phyloP scores from a whole-genome alignment of 1,139 yeast species.

The Yamadazyma taylorii region DNA sequence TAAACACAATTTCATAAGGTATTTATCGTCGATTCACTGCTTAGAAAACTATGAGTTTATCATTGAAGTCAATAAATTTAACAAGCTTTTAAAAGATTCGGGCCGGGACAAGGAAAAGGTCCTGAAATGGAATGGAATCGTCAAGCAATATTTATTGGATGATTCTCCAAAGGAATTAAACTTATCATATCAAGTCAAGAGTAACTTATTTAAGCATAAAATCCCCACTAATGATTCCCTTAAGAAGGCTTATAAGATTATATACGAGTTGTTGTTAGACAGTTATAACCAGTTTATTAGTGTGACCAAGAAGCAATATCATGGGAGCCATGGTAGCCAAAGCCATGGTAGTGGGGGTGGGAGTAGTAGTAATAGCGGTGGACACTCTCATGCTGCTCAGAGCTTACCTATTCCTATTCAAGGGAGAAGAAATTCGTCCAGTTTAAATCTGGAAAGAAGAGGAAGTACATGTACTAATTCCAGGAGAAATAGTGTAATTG shows the following conservation, averaged over 20 bases:
- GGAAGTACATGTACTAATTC: conserved; percentile 4
- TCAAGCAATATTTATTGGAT: conserved; percentile 24
- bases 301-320: conserved; percentile 18
- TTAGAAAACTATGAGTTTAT: conserved; percentile 39
- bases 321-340: too few relatives aligned
- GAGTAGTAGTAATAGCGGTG: conserved; percentile 8
- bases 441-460: conserved; percentile 6
- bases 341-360: too few relatives aligned
- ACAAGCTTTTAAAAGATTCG: conserved; percentile 14
- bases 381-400: conserved; percentile 6
- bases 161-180: conserved; percentile 37
- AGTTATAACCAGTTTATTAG: conserved; percentile 35
- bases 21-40: conserved; percentile 32
- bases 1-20: conserved; percentile 25
- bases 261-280: conserved; percentile 34
- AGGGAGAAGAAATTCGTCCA: conserved; percentile 6
- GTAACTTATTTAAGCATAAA: conserved; percentile 13
- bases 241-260: conserved; percentile 23
- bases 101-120: conserved; percentile 13
- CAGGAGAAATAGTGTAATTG: conserved; percentile 10
- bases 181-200: conserved; percentile 26
- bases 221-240: conserved; percentile 18
- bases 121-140: conserved; percentile 27
- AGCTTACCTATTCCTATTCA: conserved; percentile 9
- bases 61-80: conserved; percentile 27